phyloP scores from a whole-genome alignment of 768 basidiomycete species.

The Xanthoconium stramineum region DNA sequence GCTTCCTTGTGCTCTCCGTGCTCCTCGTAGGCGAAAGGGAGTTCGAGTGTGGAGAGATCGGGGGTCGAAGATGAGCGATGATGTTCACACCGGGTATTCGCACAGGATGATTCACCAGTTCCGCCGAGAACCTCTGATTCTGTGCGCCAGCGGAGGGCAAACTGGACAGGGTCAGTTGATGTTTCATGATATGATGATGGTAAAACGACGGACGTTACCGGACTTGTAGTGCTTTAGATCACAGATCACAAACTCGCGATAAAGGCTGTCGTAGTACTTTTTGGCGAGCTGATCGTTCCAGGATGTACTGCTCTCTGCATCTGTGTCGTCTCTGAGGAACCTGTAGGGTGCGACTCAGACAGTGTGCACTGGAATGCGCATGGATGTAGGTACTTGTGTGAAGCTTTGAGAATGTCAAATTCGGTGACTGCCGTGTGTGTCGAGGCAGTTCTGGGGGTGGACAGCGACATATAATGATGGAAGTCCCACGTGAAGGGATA shows the following conservation, averaged over 20 bases:
- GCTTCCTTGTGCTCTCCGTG: conserved; percentile 72
- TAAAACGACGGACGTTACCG: conserved; percentile 59
- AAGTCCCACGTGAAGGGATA: no score
- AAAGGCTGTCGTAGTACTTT: conserved; percentile 86
- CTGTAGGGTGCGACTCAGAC: conserved; percentile 34
- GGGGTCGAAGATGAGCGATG: conserved; percentile 41
- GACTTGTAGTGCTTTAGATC: conserved; percentile 96
- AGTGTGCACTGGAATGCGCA: neutral
- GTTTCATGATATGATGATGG: neutral
- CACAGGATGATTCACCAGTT: conserved; percentile 85
- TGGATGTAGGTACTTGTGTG: conserved; percentile 52
- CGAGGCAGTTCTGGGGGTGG: no score
- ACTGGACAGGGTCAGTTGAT: conserved; percentile 37
- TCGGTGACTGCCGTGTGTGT: conserved; percentile 37
- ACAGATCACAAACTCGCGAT: conserved; percentile 88
- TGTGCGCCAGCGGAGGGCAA: conserved; percentile 92
- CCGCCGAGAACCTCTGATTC: conserved; percentile 86
- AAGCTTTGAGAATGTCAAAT: conserved; percentile 72
- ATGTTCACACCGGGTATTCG: conserved; percentile 77
- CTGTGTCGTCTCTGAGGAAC: conserved; percentile 64
- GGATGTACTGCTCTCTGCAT: conserved; percentile 12
- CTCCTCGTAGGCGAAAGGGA: conserved; percentile 89
- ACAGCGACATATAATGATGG: no score
- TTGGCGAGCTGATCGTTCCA: conserved; percentile 88
- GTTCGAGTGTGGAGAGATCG: conserved; percentile 71